Evolutionary conservation across 345 rosid species (phyloP).

Genomic region (Brassica juncea): DNA sequence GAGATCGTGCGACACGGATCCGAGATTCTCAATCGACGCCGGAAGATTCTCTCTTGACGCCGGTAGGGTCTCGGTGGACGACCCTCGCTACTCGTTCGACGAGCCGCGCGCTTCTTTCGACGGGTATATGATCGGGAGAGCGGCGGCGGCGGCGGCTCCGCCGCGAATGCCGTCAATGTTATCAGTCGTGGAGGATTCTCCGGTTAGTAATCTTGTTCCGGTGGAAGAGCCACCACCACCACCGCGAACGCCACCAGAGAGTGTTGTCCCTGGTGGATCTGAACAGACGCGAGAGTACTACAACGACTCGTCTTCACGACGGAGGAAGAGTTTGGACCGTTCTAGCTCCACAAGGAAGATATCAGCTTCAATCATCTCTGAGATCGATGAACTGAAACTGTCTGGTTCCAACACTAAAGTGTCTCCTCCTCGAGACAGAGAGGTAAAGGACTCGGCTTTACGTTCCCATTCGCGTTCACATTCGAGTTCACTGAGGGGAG

Average conservation of each 20-base stretch:
- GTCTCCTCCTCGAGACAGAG: slow-evolving; percentile 44
- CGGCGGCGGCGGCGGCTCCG: slow-evolving; percentile 35
- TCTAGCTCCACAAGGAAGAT: slow-evolving; percentile 74
- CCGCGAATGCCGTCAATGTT: slow-evolving; percentile 89
- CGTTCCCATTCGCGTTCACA: slow-evolving; percentile 10
- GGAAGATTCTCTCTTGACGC: slow-evolving; percentile 77
- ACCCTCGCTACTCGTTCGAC: slow-evolving; percentile 82
- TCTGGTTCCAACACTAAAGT: slow-evolving; percentile 62
- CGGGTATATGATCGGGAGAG: slow-evolving; percentile 73
- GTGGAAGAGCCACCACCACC: slow-evolving; percentile 52
- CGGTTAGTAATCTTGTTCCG: slow-evolving; percentile 59
- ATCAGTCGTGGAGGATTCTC: slow-evolving; percentile 92
- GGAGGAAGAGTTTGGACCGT: slow-evolving; percentile 91
- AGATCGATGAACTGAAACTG: slow-evolving; percentile 69
- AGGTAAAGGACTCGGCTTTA: slow-evolving; percentile 9
- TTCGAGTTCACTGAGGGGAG: slow-evolving; percentile 73
- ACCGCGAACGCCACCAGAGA: slow-evolving; percentile 40
- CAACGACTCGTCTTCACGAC: slow-evolving; percentile 68
- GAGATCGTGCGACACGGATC: slow-evolving; percentile 98
- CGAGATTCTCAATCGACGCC: slow-evolving; percentile 75
- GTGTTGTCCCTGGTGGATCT: slow-evolving; percentile 77
- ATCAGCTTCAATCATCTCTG: slow-evolving; percentile 79
- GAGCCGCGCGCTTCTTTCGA: slow-evolving; percentile 99
- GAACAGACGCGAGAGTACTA: slow-evolving; percentile 91
- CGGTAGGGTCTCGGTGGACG: slow-evolving; percentile 74